Base-by-base conservation (phyloP, 108 stramenopile genomes). In the Parmales sp. region DNA sequence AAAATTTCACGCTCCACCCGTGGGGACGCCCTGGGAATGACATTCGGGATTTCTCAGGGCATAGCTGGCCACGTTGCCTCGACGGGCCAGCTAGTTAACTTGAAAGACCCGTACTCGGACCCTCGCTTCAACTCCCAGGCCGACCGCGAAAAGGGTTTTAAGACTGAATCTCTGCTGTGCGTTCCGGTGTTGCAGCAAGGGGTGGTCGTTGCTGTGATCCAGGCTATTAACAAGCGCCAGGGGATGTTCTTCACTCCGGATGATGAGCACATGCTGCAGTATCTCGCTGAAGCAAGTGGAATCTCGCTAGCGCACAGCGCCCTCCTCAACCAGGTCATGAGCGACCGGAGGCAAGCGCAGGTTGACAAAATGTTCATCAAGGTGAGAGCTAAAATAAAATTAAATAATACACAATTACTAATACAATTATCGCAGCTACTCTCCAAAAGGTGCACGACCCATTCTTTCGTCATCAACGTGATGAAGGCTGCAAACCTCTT, bases 121-220 rank as follows among this genome's bases (percentile, higher is more conserved):
- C 1, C 74, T 0, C 72, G 79, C 34, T 80, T 80, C 64, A 48
- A 72, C 69, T 13, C 34, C 37, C 18, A 38, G 19, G 37, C 29
- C 7, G 84, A 85, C 71, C 31, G 70, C 23, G 75, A 75, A 22
- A 69, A 76, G 4, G 84, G 84, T 1, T 85, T 75, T 72, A 38
- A 65, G 37, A 85, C 84, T 19, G 48, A 64, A 39, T 70, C 80
- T 5, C 71, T 82, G 8, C 45, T 83, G 37, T 80, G 70, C 39
- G 76, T 63, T 5, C 77, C 83, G 20, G 44, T 83, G n/a, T 48
- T 48, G 3, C 38, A 39, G 19, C 19, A 20, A 19, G 41, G 41
- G 6, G 20, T n/a, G 11, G 70, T 75, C 38, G 66, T 75, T 8
- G 74, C 50, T 1, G 71, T 75, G 1, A 16, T 75, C 34, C 70